A percentile compares a stretch with the other conserved stretches of the same genome.
phyloP scores from a whole-genome alignment of 1,284 basidiomycete genomes.

The Ganoderma lingzhi region DNA sequence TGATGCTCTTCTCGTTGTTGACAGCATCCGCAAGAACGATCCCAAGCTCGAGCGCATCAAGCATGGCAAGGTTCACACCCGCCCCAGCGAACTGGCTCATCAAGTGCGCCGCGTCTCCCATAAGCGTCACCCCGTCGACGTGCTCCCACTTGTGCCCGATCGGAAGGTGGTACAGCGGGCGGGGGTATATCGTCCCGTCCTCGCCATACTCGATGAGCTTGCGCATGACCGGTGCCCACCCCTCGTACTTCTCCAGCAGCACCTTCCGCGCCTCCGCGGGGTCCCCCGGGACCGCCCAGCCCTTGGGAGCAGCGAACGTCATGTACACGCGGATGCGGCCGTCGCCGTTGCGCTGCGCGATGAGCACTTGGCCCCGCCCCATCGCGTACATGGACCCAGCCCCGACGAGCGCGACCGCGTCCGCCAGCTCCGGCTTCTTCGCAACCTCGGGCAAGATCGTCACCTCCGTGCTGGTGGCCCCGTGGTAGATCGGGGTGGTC shows the following conservation, averaged over 20 bases:
- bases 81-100: constrained; percentile 11
- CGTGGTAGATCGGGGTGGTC: background rate
- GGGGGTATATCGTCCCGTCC: background rate
- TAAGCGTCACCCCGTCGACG: constrained; percentile 6
- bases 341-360: constrained; percentile 7
- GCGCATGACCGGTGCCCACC: constrained; percentile 5
- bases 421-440: constrained; percentile 2
- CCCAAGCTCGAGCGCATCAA: constrained; percentile 8
- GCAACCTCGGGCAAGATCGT: background rate
- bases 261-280: background rate
- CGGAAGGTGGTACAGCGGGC: constrained; percentile 5
- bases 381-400: background rate
- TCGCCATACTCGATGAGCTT: constrained; percentile 12
- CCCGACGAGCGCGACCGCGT: constrained; percentile 2
- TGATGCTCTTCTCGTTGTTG: background rate
- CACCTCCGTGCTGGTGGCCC: constrained; percentile 5
- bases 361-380: background rate
- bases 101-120: constrained; percentile 13
- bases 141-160: constrained; percentile 6
- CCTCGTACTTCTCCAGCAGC: constrained; percentile 4
- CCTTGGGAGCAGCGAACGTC: background rate
- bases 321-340: constrained; percentile 8
- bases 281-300: constrained; percentile 2
- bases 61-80: constrained; percentile 10
- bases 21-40: background rate